A percentile compares a stretch with the other conserved stretches of the same genome.
Evolutionary conservation across 257 asterid genomes (phyloP).

Genomic region (Prunella vulgaris): DNA sequence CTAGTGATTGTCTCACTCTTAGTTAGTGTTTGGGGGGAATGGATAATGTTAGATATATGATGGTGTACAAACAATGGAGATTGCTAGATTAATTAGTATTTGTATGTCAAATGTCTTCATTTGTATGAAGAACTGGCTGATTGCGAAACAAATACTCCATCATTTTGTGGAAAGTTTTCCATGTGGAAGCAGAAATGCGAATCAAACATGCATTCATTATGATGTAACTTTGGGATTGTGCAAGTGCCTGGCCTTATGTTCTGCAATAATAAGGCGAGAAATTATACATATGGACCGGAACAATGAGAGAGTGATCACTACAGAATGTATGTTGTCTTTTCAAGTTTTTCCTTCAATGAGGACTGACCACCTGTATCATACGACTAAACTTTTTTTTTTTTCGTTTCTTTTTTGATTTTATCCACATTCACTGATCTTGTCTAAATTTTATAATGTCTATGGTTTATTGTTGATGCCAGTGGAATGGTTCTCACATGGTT

Average conservation of each 20-base stretch:
- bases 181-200: background rate
- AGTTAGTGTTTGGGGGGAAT: background rate
- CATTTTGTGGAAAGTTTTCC: background rate
- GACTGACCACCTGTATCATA: background rate
- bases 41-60: background rate
- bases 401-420: background rate
- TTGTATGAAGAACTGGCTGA: background rate
- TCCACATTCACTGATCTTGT: background rate
- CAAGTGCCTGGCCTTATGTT: background rate
- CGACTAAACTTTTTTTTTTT: background rate
- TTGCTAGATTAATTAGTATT: conserved; percentile 9
- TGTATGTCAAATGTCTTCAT: background rate
- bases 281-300: background rate
- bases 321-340: background rate
- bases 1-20: conserved; percentile 1
- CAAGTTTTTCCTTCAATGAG: background rate
- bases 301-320: background rate
- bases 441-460: background rate
- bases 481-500: background rate
- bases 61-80: background rate
- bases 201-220: background rate
- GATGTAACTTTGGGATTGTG: conserved; percentile 4
- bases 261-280: background rate
- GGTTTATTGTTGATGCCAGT: background rate
- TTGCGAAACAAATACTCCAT: background rate